Evolutionary conservation across 345 rosid species (phyloP), one percentile per base, ranked within the genome.

Genomic region (Dovyalis caffra): DNA sequence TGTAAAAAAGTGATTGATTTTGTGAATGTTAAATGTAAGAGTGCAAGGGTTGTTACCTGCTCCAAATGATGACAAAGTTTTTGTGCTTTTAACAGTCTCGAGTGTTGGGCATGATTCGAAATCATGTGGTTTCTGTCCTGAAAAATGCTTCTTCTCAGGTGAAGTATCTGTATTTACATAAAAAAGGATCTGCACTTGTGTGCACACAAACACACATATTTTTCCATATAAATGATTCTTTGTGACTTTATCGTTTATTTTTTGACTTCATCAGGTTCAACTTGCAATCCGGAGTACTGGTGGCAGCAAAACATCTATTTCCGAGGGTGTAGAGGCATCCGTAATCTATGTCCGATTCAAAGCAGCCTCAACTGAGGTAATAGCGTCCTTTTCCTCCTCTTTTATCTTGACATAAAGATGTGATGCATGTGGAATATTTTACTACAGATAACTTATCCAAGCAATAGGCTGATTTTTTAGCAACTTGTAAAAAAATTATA

Each of bases 261-360:
- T 18, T 49, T 78, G 76, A 47, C 71, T 64, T 77, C 74, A 69
- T 67, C 83, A 95, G 98, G 98, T 91, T 72, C 97, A 88, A 77
- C 88, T 92, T 73, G 95, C 99, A 53, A 85, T 93, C 67, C 85
- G 91, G 68, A 86, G 89, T 70, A 79, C 87, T 80, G 92, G 83
- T 76, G 88, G 90, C 71, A 87, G 82, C 86, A 90, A 86, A 80
- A 34, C 88, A 38, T 84, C 92, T 78, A 79, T 95, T 71, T 90
- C 99, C 37, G 99, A 95, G 86, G 98, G 98, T 78, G 93, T 93
- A 31, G 99, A 95, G 84, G 95, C 97, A 74, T 95, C 99, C 66
- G 88, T 90, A 57, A 91, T 95, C 71, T 95, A 92, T 80, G 94
- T 95, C 72, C 91, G 98, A 79, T 95, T 95, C 84, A 89, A 93